Evolutionary conservation across 2,329 filamentous ascomycete species (phyloP), one percentile per base, ranked within the genome.

Genomic region (Cercospora sesami): DNA sequence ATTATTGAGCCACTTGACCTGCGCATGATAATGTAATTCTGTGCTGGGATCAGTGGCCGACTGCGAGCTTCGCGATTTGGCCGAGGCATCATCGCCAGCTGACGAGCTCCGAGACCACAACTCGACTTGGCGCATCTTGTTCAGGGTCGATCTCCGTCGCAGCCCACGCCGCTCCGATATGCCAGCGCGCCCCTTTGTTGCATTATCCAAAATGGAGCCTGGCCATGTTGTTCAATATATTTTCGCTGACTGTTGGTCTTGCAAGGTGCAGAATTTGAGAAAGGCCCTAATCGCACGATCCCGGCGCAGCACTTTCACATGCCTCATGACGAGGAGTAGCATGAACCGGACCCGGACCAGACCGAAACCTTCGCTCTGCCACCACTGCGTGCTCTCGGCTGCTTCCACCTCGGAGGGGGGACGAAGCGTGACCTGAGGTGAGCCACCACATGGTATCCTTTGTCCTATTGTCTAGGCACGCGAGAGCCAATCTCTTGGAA

Each of bases 261-360:
- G 36, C 36, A n/a, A 39, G 48, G 7, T 7, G 48, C 48, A 53
- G 2, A 16, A 4, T 23, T 2, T 5, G 9, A 18, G 45, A 21
- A 26, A 51, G 8, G 45, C 21, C 18, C n/a, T 12, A 23, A 10
- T 2, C 18, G 1, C 48, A 23, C 48, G 7, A 16, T 16, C 48
- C 48, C 55, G 30, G 30, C 28, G 26, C 55, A 59, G 26, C 28
- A 33, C 55, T 36, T 59, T 59, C 55, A 59, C 55, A 59, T 36
- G 55, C 55, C 28, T 14, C 26, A 33, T 58, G 55, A 58, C 55
- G n/a, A 33, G 55, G 23, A n/a, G 28, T 21, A 39, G 55, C 28
- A 58, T 30, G 30, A 18, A 58, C 30, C 28, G 28, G 23, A 21
- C 48, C 48, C 48, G 48, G 23, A 14, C 18, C 48, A 28, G 30